Conservation (phyloP, 345 rosid species). For the Aquilaria malaccensis region DNA sequence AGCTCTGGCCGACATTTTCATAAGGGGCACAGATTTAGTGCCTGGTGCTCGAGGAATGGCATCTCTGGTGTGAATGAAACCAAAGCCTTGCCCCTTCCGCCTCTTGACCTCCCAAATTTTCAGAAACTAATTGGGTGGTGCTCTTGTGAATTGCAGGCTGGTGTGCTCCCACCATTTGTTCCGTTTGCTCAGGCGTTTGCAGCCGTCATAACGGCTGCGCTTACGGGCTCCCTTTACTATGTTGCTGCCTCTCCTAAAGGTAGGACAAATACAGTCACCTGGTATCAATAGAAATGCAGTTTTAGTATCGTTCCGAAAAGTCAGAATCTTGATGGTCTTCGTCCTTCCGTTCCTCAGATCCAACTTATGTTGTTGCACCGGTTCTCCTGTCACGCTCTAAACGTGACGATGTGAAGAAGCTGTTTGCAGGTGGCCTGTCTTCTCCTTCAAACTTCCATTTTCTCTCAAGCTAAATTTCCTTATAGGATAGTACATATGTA, state of each 20-base stretch:
- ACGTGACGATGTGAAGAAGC: conserved; percentile 74
- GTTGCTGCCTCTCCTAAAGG: conserved; percentile 94
- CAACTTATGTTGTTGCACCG: conserved; percentile 83
- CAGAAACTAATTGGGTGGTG: conserved; percentile 1
- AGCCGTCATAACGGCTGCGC: conserved; percentile 84
- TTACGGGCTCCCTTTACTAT: conserved; percentile 85
- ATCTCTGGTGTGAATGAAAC: conserved; percentile 46
- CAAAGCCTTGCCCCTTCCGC: background rate
- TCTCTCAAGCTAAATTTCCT: background rate
- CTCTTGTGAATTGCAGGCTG: conserved; percentile 41
- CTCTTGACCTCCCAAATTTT: background rate
- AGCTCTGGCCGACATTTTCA: conserved; percentile 74
- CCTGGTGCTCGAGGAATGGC: conserved; percentile 76
- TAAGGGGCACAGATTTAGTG: conserved; percentile 68
- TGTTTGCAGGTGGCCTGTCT: conserved; percentile 58
- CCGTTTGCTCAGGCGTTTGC: conserved; percentile 98
- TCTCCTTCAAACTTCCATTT: background rate
- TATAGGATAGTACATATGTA: background rate
- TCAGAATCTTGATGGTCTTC: conserved; percentile 8
- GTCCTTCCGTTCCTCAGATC: conserved; percentile 42
- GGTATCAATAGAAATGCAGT: too few species aligned
- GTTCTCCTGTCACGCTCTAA: conserved; percentile 61
- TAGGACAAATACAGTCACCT: conserved; percentile 3
- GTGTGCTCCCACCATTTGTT: conserved; percentile 86
- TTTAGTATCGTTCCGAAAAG: background rate